Conservation (phyloP, 768 basidiomycete genomes). For the Boletus rubescentipes region DNA sequence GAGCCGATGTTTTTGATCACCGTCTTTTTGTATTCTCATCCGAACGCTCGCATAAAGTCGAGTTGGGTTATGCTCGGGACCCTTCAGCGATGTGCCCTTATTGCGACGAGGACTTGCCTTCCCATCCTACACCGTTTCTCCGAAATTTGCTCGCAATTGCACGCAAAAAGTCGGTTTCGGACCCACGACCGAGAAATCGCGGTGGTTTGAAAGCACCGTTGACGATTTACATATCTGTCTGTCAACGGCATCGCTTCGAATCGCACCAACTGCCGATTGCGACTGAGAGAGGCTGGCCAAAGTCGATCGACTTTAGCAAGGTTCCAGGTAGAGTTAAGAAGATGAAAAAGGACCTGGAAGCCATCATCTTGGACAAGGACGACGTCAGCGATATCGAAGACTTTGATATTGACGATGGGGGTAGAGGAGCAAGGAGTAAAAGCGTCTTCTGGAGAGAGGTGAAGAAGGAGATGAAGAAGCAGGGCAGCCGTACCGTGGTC, state of each 20-base stretch:
- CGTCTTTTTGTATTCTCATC: not conserved
- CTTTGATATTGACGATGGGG: slow-evolving; percentile 1
- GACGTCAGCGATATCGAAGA: slow-evolving; percentile 23
- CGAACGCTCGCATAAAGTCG: slow-evolving; percentile 38
- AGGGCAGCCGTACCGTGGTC: slow-evolving; percentile 62
- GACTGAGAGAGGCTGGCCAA: slow-evolving; percentile 72
- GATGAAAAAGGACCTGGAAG: slow-evolving; percentile 48
- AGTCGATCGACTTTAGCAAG: slow-evolving; percentile 59
- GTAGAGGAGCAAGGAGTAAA: slow-evolving; percentile 34
- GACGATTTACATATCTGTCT: slow-evolving; percentile 61
- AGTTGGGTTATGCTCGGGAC: slow-evolving; percentile 51
- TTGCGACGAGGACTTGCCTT: slow-evolving; percentile 71
- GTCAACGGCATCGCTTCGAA: slow-evolving; percentile 80
- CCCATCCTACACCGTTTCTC: slow-evolving; percentile 58
- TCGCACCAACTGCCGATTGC: slow-evolving; percentile 71
- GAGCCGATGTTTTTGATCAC: slow-evolving; percentile 14
- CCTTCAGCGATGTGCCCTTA: slow-evolving; percentile 76
- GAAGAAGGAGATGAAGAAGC: slow-evolving; percentile 57
- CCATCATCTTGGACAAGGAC: slow-evolving; percentile 50
- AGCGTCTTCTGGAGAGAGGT: slow-evolving; percentile 71
- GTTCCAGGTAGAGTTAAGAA: slow-evolving; percentile 53
- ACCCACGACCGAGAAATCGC: slow-evolving; percentile 68
- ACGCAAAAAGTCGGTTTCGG: slow-evolving; percentile 51
- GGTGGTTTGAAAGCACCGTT: slow-evolving; percentile 56
- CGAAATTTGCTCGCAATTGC: slow-evolving; percentile 51